Evolutionary conservation across 177 flowering plant species (phyloP), one percentile per base, ranked within the genome.

Genomic region (Vitis hybrid): DNA sequence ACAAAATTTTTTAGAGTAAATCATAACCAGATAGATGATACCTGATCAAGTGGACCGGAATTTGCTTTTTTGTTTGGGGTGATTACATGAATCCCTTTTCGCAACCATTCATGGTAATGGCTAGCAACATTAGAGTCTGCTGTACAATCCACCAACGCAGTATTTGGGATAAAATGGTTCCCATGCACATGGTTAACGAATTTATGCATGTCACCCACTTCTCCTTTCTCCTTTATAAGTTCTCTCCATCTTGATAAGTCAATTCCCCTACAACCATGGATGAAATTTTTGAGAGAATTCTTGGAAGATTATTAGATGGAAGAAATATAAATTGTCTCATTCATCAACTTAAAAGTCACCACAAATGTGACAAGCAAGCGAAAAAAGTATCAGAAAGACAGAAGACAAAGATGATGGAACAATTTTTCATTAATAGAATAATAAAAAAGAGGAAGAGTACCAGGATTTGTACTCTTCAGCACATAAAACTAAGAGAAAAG

Each of bases 1-100:
- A 39, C 45, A 39, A 39, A 39, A 39, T 5, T 39, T 39, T 39
- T 39, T 5, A 4, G 45, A 39, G 45, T n/a, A n/a, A n/a, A 15
- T 9, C 4, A 57, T 57, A 19, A 9, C 2, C 9, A 19, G 16
- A 70, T 2, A 55, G 10, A 66, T 51, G 3, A 80, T 86, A 93
- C 99, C 92, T 88, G 89, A 64, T 90, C 92, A 74, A 95, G 97
- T 49, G 99, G 99, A 62, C 99, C 99, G 2, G 99, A 95, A 77
- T 95, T 95, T 10, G 99, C 99, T 73, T 93, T 95, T 77, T 93
- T 95, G 69, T 95, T 93, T 51, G 99, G 99, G 5, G 99, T 93
- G 70, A 95, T 85, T 8, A 95, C 86, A 79, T 95, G 99, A 77
- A 95, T 90, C 62, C 99, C 99, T 83, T 79, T 85, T n/a, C 88